Base-by-base conservation (phyloP, 805 yeast species). In the Komagataella kurtzmanii region DNA sequence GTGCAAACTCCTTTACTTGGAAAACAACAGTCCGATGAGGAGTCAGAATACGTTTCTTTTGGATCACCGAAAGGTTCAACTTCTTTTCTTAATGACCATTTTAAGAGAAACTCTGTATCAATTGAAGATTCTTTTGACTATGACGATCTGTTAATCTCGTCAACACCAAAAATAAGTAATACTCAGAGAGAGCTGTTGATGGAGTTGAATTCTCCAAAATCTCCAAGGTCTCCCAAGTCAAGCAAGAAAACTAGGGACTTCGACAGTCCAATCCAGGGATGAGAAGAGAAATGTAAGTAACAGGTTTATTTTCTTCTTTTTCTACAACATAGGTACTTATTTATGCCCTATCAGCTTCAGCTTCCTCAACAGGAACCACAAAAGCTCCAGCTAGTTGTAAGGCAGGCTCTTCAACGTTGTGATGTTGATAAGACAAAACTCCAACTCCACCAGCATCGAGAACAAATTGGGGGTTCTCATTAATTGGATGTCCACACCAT, bases 381-480 rank as follows among this genome's bases (percentile, higher is more conserved):
- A 88, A 88, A 0, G 95, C 91, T 49, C 96, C 95, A 2, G 96
- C 85, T 54, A 91, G 72, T 50, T 74, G 79, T 53, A 91, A 65
- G 0, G 97, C 96, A 3, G 97, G 97, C 67, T 91, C 97, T 44
- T 83, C 75, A 52, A 87, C 75, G 63, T 75, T 81, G 61, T 83
- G 81, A 65, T 90, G 98, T 60, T 88, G 95, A 65, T 90, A 90
- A 56, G 93, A 81, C 61, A 91, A 72, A 1, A 89, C 96, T 55
- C 97, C 96, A 46, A 88, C 87, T 46, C 96, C 97, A 56, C 97
- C 97, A 24, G 98, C 96, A 63, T 91, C 97, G 58, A 91, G 71
- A 65, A 91, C 71, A 65, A 89, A 82, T 57, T 83, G 79, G 7
- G 97, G 97, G 64, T 90, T 86, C 48, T 64, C 69, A 55, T 65